Evolutionary conservation across 352 stramenopile species (phyloP), one percentile per base, ranked within the genome.

Genomic region (Pythium aristosporum): DNA sequence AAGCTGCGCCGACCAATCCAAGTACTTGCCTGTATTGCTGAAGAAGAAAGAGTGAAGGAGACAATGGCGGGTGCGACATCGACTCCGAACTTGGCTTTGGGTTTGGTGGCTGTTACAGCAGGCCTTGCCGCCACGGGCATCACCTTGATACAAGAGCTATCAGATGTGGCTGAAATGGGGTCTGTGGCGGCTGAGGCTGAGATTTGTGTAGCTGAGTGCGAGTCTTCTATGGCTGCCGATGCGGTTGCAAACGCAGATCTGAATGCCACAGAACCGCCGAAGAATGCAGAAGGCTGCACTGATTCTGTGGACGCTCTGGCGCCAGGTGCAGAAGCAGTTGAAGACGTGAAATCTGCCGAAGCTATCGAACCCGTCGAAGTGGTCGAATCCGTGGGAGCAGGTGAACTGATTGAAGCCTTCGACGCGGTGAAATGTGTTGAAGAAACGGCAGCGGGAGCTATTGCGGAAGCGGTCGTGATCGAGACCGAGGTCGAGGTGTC

Each of bases 1-100:
- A 63, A 61, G 10, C 63, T 58, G 3, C 68, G 65, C 16, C 69
- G 65, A 6, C 60, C 57, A 41, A 72, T 58, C 16, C 68, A 68
- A 25, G 11, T 66, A 3, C 34, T 74, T 1, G 28, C 50, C 21
- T 44, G 57, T 23, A 74, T 72, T 30, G 44, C 57, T 15, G 68
- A 74, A 49, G 64, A 72, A 23, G 52, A 68, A 10, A 37, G n/a
- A 48, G 13, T 21, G 7, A 53, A 63, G 11, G 61, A 46, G 18
- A 53, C 21, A 18, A 32, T 12, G 4, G 9, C 39, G 8, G 25
- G 21, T 28, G 23, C 3, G 11, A 25, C 37, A 34, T 18, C 28
- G 16, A 18, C 8, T 15, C 12, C 30, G 5, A 18, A 1, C 2
- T 3, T 15, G 43, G 34, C 30, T n/a, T 2, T 13, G 6, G 30